Base-by-base conservation (phyloP, 179 eudicot genomes). In the Beta corolliflora region DNA sequence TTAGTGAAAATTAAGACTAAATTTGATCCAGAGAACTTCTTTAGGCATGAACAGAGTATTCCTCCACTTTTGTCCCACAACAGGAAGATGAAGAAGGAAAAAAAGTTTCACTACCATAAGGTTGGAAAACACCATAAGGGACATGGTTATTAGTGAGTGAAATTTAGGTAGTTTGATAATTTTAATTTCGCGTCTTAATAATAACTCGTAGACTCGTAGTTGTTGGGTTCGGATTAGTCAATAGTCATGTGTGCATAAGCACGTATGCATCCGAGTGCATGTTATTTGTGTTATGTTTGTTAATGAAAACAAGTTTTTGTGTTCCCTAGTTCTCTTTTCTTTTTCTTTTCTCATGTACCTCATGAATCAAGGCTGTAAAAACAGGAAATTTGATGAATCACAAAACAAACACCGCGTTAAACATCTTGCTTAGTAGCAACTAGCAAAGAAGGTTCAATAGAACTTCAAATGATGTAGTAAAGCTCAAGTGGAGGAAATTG, bases 1-100 rank as follows among this genome's bases (percentile, higher is more conserved):
- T 67, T 90, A 67, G 88, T 83, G 53, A 81, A 75, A 48, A 70
- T 88, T 15, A 90, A 90, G 83, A 78, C 91, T 0, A 76, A 85
- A 53, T 75, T 86, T 41, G 90, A 88, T 71, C 90, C 90, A 29
- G 68, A 79, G 0, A 82, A 82, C 66, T 88, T 88, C 55, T 84
- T 80, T 63, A 77, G 79, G 82, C 83, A 82, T 16, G 88, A 85
- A 66, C 87, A 84, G 71, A 84, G 84, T 63, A 84, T 84, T 56
- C 87, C 87, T 3, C 76, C 79, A 13, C 76, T 81, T 8, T 45
- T 79, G 23, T 44, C 84, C 0, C 72, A 75, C 7, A 56, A 9
- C 16, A 54, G 18, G 66, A 69, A 41, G 73, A 36, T 7, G 16
- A 77, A 46, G 36, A 75, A 58, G 56, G 55, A 9, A 9, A 54